Percentiles rank a stretch among this genome's conserved stretches.
These are phyloP conservation scores for Fusarium bulbicola DNA, from an alignment of 2,329 filamentous ascomycete genomes.

Conservation along the genomic window DNA sequence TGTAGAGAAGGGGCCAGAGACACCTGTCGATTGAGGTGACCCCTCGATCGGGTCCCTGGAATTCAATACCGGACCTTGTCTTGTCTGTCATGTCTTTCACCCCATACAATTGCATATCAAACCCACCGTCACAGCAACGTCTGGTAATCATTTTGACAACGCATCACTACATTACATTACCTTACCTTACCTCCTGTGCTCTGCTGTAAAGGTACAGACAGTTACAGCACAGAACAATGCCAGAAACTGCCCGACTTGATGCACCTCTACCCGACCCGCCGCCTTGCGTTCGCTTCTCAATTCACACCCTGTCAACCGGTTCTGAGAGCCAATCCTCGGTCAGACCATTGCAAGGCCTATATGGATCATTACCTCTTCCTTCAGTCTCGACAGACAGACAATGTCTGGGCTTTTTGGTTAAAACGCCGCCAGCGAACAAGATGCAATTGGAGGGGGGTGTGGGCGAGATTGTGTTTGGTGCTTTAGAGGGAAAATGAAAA, in stretches of 20 bases:
- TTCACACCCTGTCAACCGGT: conserved; percentile 24
- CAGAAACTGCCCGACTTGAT: conserved; percentile 43
- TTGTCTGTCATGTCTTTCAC: conserved; percentile 2
- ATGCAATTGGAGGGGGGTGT: conserved; percentile 39
- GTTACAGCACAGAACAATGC: conserved; percentile 16
- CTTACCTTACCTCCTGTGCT: conserved; percentile 37
- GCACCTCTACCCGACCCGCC: conserved; percentile 46
- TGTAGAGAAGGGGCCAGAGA: conserved; percentile 20
- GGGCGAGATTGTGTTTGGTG: conserved; percentile 27
- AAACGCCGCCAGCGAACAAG: conserved; percentile 31
- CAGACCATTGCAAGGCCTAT: conserved; percentile 29
- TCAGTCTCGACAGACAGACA: conserved; percentile 10
- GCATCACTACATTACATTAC: conserved; percentile 56
- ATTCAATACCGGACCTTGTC: conserved; percentile 23
- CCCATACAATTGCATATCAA: conserved; percentile 30
- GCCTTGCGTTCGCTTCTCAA: conserved; percentile 37
- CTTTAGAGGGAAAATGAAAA: conserved; percentile 39
- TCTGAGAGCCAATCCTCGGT: conserved; percentile 30
- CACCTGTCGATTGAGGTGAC: conserved; percentile 7
- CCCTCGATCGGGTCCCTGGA: conserved; percentile 34
- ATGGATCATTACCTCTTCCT: conserved; percentile 20
- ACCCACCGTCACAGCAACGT: conserved; percentile 44
- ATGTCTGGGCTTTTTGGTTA: conserved; percentile 21
- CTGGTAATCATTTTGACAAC: conserved; percentile 58
- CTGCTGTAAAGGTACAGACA: conserved; percentile 24